Base-by-base conservation (phyloP, 768 basidiomycete species). In the Boletus tylopilopsis region DNA sequence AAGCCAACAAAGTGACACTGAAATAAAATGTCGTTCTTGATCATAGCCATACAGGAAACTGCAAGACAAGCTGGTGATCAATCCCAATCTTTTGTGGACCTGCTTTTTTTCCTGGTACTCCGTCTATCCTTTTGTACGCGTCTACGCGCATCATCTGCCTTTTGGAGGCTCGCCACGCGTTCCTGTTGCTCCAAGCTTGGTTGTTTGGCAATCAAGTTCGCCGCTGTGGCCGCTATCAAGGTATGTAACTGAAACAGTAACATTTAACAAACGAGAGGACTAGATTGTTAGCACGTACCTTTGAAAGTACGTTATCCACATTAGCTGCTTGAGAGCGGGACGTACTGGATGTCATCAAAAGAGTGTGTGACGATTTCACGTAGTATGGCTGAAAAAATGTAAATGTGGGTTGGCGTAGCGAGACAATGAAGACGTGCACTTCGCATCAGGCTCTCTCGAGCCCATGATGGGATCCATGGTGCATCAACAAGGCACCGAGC, bases 261-360 rank as follows among this genome's bases (percentile, higher is more conserved):
- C n/a, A 5, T 29, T 36, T 30, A 10, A 30, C 33, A 42, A 27
- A 23, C 8, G 12, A 21, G 42, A 4, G n/a, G 21, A 42, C 33
- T 0, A 10, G 9, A 22, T n/a, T n/a, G 18, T 4, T 21, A 13
- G 38, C 18, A 41, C 48, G 15, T 36, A 81, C 89, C 74, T 88
- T 90, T 5, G 68, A 56, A 34, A 91, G 70, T 54, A 83, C 85
- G 48, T 90, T 86, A 10, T 85, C 79, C 16, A 89, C 67, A 54
- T 90, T 92, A 58, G 83, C 80, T 2, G 85, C 70, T 60, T 92
- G 90, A 10, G 88, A 89, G n/a, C 90, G 84, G 53, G 81, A 77
- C 2, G 75, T 68, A 1, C 77, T 83, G 0, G 87, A 90, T 7
- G 85, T 84, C 47, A 91, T 73, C 25, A 88, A 68, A 30, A 92